A percentile compares a stretch with the other conserved stretches of the same genome.
Conservation (phyloP, 2,329 filamentous ascomycete genomes). For the Amauroascus niger region DNA sequence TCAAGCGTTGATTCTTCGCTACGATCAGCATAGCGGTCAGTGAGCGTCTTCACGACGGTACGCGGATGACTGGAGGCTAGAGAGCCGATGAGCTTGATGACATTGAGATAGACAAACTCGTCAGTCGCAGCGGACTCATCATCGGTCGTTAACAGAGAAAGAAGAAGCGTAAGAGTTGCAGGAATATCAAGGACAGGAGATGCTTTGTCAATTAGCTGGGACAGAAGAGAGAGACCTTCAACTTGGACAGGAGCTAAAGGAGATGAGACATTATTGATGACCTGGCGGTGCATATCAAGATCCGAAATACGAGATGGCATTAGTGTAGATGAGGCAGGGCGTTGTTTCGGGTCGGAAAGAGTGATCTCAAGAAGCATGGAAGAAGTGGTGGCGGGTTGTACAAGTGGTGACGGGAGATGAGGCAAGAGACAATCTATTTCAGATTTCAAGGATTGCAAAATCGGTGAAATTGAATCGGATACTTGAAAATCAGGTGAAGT, state of each 20-base stretch:
- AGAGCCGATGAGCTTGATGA: constrained; percentile 34
- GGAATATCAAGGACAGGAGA: constrained; percentile 38
- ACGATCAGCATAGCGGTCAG: constrained; percentile 34
- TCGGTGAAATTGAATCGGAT: constrained; percentile 24
- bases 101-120: constrained; percentile 38
- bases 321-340: constrained; percentile 20
- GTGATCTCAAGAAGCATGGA: constrained; percentile 38
- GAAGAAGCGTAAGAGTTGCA: constrained; percentile 32
- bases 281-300: constrained; percentile 35
- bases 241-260: constrained; percentile 36
- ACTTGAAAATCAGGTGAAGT: constrained; percentile 34
- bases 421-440: constrained; percentile 31
- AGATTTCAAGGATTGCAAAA: constrained; percentile 29
- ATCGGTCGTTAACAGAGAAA: constrained; percentile 30
- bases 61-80: constrained; percentile 35
- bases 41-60: constrained; percentile 34
- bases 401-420: constrained; percentile 25
- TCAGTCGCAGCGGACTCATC: constrained; percentile 33
- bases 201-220: constrained; percentile 31
- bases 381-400: constrained; percentile 33
- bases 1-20: constrained; percentile 31
- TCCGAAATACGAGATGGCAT: constrained; percentile 26
- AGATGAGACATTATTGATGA: constrained; percentile 33
- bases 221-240: constrained; percentile 36
- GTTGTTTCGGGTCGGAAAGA: constrained; percentile 20